Conservation (phyloP, 2,329 filamentous ascomycete species). For the Aspergillus novofumigatus region DNA sequence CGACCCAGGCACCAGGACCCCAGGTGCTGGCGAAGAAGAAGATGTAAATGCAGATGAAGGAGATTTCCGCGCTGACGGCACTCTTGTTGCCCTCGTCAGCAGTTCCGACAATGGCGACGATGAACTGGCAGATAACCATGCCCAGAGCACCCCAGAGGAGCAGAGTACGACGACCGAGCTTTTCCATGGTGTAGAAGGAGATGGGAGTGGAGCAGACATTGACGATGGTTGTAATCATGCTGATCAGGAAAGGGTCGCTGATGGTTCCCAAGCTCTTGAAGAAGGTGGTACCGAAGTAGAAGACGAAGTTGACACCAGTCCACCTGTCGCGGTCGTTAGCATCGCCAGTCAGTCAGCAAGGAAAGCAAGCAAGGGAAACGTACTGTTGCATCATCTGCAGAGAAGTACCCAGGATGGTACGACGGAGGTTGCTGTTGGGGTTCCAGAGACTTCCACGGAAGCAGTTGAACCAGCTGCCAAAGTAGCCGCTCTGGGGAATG, state of each 20-base stretch:
- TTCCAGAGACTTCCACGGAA: conserved; percentile 54
- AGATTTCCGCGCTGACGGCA: conserved; percentile 63
- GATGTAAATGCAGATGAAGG: conserved; percentile 89
- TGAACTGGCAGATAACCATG: conserved; percentile 83
- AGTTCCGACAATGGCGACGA: conserved; percentile 73
- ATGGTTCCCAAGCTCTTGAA: conserved; percentile 75
- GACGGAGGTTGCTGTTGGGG: conserved; percentile 56
- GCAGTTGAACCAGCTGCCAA: conserved; percentile 64
- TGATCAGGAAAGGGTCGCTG: conserved; percentile 73
- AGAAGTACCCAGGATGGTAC: conserved; percentile 66
- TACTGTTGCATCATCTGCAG: conserved; percentile 76
- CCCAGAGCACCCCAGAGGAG: conserved; percentile 74
- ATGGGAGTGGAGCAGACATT: conserved; percentile 82
- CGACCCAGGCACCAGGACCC: conserved; percentile 67
- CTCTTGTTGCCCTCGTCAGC: conserved; percentile 48
- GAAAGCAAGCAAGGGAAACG: conserved; percentile 21
- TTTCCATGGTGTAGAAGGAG: conserved; percentile 84
- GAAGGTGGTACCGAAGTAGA: conserved; percentile 82
- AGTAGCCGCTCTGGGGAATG: conserved; percentile 62
- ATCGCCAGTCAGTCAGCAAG: not conserved
- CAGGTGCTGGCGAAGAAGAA: conserved; percentile 88
- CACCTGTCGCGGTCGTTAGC: conserved; percentile 23
- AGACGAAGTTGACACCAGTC: conserved; percentile 92
- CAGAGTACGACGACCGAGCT: conserved; percentile 72
- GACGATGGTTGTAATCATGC: conserved; percentile 79